These are phyloP conservation scores for Fusarium kyushuense DNA, from an alignment of 2,329 filamentous ascomycete species.

Conservation along the genomic window DNA sequence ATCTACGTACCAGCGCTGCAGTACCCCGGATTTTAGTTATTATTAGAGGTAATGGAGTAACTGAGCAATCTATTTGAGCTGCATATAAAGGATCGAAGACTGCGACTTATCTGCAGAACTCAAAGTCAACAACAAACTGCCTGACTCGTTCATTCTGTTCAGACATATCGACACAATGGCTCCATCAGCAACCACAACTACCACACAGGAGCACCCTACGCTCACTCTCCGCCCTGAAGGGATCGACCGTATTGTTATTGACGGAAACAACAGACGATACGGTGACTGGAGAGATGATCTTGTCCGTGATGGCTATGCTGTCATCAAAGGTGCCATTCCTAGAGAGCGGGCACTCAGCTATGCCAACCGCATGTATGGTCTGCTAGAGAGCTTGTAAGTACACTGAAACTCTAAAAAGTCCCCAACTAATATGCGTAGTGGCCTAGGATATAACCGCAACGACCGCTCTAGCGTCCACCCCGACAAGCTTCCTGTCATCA, in stretches of 20 bases:
- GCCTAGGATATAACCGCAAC: slow-evolving; percentile 38
- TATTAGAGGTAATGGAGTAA: not conserved
- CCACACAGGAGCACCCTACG: slow-evolving; percentile 27
- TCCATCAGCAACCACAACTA: slow-evolving; percentile 18
- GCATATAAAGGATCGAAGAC: slow-evolving; percentile 16
- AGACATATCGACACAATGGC: slow-evolving; percentile 12
- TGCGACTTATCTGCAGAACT: not conserved
- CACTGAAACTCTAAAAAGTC: fast-evolving
- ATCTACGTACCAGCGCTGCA: not conserved
- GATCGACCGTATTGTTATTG: slow-evolving; percentile 39
- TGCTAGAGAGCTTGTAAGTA: slow-evolving; percentile 42
- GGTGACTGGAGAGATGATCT: slow-evolving; percentile 45
- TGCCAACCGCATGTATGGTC: slow-evolving; percentile 42
- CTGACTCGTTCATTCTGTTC: not conserved
- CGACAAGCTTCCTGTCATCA: slow-evolving; percentile 43
- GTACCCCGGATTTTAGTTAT: slow-evolving; percentile 19
- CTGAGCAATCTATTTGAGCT: not conserved
- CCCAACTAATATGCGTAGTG: slow-evolving; percentile 9
- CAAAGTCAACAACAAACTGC: not conserved
- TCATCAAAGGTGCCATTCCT: slow-evolving; percentile 40
- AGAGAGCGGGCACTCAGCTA: slow-evolving; percentile 41
- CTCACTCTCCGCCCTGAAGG: slow-evolving; percentile 42
- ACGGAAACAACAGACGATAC: slow-evolving; percentile 35
- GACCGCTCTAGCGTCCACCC: slow-evolving; percentile 36
- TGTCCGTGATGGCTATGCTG: slow-evolving; percentile 39